Evolutionary conservation across 2,329 filamentous ascomycete species (phyloP), one percentile per base, ranked within the genome.

Genomic region (Talaromyces sp.): DNA sequence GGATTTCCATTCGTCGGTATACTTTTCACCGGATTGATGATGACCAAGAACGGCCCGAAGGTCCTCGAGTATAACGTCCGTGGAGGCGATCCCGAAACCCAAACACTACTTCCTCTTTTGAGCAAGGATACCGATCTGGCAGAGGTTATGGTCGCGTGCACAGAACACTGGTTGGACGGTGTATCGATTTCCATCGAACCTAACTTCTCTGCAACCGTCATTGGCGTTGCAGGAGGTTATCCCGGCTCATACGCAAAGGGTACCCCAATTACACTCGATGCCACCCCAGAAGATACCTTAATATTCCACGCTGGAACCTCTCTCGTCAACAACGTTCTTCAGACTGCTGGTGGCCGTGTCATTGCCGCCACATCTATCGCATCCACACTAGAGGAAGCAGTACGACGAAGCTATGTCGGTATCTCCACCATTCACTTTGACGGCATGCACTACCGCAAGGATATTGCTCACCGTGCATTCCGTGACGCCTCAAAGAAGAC

Each of bases 271-370:
- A 83, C 75, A 31, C 72, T 90, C 51, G 80, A 82, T 60, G 81
- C 90, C 75, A 25, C 80, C 80, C 63, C 82, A 78, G 60, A 82
- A 79, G 81, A 83, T 67, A 89, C 86, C 68, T 88, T 90, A 68
- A 87, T 97, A 68, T 99, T 99, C 86, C 95, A 99, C 75, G 95
- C 95, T 5, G 95, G 95, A 31, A 99, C 95, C 2, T 84, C 84
- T 45, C 76, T 92, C 38, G 74, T 85, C 10, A 81, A 82, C 22
- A 84, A 87, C 40, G 82, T 88, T 68, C 83, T 98, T 22, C 85
- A 88, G 73, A 94, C 92, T 0, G 86, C 90, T 0, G 95, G 95
- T 56, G 95, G 95, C 0, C 89, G 95, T 65, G 95, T 99, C 38
- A 97, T 99, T 74, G 93, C 94, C 17, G 89, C 92, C n/a, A 96